phyloP scores from a whole-genome alignment of 1,139 yeast species.

The Saccharomycopsis hybrid region DNA sequence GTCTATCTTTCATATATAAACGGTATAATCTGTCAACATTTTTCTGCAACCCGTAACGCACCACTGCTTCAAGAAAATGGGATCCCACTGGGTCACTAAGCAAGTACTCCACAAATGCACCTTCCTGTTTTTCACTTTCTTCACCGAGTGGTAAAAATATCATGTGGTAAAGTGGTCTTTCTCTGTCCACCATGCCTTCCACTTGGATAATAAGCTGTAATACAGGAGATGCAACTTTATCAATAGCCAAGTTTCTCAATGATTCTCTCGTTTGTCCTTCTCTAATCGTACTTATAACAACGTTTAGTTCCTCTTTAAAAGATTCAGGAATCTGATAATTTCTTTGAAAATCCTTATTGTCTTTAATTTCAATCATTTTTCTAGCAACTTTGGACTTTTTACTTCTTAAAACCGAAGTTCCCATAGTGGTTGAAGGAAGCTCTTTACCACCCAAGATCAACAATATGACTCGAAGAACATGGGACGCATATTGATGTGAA shows the following conservation, averaged over 20 bases:
- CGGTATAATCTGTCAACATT: constrained; percentile 65
- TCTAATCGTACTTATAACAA: constrained; percentile 33
- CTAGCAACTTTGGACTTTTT: constrained; percentile 86
- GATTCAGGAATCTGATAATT: constrained; percentile 68
- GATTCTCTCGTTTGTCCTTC: constrained; percentile 38
- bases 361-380: constrained; percentile 85
- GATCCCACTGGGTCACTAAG: constrained; percentile 87
- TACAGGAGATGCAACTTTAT: constrained; percentile 82
- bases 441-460: constrained; percentile 72
- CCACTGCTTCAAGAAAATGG: constrained; percentile 72
- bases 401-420: constrained; percentile 74
- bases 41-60: constrained; percentile 60
- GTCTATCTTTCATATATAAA: constrained; percentile 66
- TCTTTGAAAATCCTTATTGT: constrained; percentile 55
- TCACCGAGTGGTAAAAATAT: constrained; percentile 35
- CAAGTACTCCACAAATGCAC: constrained; percentile 75
- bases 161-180: constrained; percentile 59
- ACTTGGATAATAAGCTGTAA: constrained; percentile 71
- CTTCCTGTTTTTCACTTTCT: constrained; percentile 58
- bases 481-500: constrained; percentile 79
- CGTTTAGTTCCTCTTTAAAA: constrained; percentile 56
- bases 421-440: constrained; percentile 67
- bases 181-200: constrained; percentile 75
- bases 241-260: constrained; percentile 69
- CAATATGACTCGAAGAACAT: constrained; percentile 68